phyloP scores from a whole-genome alignment of 2,329 filamentous ascomycete genomes.

The Ophiostoma fasciatum region DNA sequence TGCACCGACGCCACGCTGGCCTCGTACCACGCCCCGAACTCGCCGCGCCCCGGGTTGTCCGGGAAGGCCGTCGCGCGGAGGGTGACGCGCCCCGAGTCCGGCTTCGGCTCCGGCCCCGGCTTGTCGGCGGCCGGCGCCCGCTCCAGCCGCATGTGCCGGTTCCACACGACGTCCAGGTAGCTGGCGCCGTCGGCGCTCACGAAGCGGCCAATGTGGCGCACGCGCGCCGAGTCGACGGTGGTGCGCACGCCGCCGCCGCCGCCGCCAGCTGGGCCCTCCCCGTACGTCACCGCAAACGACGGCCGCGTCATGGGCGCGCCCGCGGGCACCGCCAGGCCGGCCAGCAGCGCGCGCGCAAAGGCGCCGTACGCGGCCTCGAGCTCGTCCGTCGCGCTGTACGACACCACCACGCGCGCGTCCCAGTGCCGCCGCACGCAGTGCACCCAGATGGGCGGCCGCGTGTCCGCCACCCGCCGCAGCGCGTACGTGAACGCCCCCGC shows the following conservation, averaged over 20 bases:
- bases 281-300: constrained; percentile 8
- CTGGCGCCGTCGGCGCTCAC: constrained; percentile 8
- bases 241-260: too few species aligned
- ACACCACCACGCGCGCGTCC: constrained; percentile 17
- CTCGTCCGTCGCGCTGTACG: constrained; percentile 10
- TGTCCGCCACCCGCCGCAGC: constrained; percentile 11
- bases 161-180: constrained; percentile 13
- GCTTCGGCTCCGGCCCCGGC: too few species aligned
- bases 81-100: too few species aligned
- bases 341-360: constrained; percentile 15
- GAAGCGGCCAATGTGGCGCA: constrained; percentile 10
- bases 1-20: constrained; percentile 15
- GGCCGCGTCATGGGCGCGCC: constrained; percentile 2
- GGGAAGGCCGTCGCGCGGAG: constrained; percentile 4
- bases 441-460: constrained; percentile 13
- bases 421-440: constrained; percentile 19
- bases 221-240: constrained; percentile 8
- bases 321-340: constrained; percentile 14
- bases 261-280: too few species aligned
- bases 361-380: constrained; percentile 11
- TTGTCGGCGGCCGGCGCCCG: too few species aligned
- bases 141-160: constrained; percentile 12
- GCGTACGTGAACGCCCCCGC: constrained; percentile 11
- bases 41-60: constrained; percentile 9
- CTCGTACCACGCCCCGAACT: constrained; percentile 17